These are phyloP conservation scores for Arthromyces matolae DNA, from an alignment of 768 basidiomycete genomes.

Conservation along the genomic window DNA sequence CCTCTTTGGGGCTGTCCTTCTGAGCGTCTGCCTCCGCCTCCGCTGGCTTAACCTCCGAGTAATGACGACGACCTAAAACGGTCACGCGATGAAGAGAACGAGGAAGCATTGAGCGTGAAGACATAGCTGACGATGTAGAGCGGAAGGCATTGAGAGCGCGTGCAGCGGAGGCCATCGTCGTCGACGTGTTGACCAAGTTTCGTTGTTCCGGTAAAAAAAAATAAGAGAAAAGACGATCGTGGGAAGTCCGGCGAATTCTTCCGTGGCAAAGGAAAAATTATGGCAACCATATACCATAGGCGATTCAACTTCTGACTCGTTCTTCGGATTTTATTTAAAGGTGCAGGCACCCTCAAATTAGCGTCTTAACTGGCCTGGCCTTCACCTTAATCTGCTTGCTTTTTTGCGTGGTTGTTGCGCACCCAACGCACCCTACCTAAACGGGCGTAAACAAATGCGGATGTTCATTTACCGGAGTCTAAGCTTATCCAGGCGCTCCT, in stretches of 20 bases:
- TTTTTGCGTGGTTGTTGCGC: conserved; percentile 1
- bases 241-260: conserved; percentile 11
- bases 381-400: conserved; percentile 1
- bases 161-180: conserved; percentile 36
- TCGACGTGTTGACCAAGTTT: conserved; percentile 14
- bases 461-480: conserved; percentile 16
- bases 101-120: conserved; percentile 44
- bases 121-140: conserved; percentile 55
- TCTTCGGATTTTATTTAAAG: conserved; percentile 2
- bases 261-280: conserved; percentile 9
- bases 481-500: conserved; percentile 17
- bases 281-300: background rate
- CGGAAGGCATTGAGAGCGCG: conserved; percentile 52
- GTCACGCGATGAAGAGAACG: conserved; percentile 31
- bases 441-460: conserved; percentile 25
- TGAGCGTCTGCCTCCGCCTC: conserved; percentile 15
- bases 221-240: conserved; percentile 3
- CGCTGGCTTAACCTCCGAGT: conserved; percentile 52
- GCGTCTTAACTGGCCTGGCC: background rate
- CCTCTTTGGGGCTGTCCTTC: conserved; percentile 22
- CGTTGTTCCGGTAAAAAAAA: conserved; percentile 18
- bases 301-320: conserved; percentile 5
- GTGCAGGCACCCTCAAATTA: conserved; percentile 15
- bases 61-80: conserved; percentile 40
- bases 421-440: conserved; percentile 12